Evolutionary conservation across 2,329 filamentous ascomycete species (phyloP), one percentile per base, ranked within the genome.

Genomic region (Blastomyces emzantsi): DNA sequence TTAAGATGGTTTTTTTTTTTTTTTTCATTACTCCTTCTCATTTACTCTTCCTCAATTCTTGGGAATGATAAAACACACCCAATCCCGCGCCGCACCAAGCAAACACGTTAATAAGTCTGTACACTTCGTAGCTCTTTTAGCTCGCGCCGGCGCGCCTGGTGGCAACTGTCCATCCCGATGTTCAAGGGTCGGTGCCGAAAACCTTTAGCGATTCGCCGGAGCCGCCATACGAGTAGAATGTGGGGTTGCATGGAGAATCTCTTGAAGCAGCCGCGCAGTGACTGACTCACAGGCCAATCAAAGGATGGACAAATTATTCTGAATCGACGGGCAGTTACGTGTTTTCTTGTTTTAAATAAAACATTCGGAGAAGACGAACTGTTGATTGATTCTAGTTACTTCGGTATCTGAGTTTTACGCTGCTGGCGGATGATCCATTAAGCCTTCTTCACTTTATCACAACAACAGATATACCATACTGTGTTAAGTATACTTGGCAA

Each of bases 241-340:
- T 39, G 54, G 54, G 54, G 52, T 17, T 8, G 25, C 51, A n/a
- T 33, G 7, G 19, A 54, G 6, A 1, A 33, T 13, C 9, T 39
- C 36, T 11, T 11, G 17, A 33, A 54, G 11, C 8, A 30, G 3
- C 6, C 17, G 51, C 51, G 30, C 6, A 13, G 17, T 56, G 54
- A 39, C 54, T 56, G 54, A 39, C 54, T 56, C 54, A 56, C 19
- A 36, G 28, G 7, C 51, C 54, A 56, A 56, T 56, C 33, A 22
- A 39, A n/a, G 8, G 17, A 11, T 56, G 54, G 30, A 17, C 4
- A n/a, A 28, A 39, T 22, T 17, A 36, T 30, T 56, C 9, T 56
- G 52, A 6, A 51, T 51, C 2, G 22, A n/a, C 1, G 6, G 47
- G n/a, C 2, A 49, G 47, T 49, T 19, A 55, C n/a, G n/a, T 36